Evolutionary conservation across 2,329 filamentous ascomycete species (phyloP).

Genomic region (Fusarium virguliforme): DNA sequence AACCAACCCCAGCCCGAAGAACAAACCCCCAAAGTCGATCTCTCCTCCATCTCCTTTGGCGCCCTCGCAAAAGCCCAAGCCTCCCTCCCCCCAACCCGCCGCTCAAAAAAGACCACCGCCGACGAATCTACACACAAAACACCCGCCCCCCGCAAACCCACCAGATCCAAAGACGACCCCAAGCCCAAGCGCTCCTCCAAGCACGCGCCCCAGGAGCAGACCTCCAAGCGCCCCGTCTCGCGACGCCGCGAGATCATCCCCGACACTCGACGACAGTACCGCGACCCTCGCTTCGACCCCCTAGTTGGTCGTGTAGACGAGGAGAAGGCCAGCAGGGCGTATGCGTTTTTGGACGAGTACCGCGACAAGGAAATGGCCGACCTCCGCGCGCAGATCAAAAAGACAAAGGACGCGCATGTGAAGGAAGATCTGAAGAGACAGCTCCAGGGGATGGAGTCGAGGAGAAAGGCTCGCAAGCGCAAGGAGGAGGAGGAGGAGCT

Average conservation of each 20-base stretch:
- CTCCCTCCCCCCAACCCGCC: conserved; percentile 64
- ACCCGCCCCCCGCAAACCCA: conserved; percentile 54
- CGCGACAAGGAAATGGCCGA: conserved; percentile 85
- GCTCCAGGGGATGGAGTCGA: conserved; percentile 84
- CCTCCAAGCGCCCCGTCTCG: conserved; percentile 87
- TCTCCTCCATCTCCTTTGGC: conserved; percentile 84
- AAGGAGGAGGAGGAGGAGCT: conserved; percentile 81
- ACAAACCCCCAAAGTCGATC: conserved; percentile 59
- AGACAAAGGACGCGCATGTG: conserved; percentile 74
- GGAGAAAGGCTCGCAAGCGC: conserved; percentile 78
- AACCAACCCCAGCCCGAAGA: conserved; percentile 47
- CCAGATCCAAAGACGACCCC: conserved; percentile 53
- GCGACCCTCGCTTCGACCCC: conserved; percentile 92
- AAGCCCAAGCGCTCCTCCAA: conserved; percentile 74
- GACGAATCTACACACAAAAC: conserved; percentile 47
- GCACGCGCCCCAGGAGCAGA: conserved; percentile 88
- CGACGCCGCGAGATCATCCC: conserved; percentile 82
- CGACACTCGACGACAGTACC: conserved; percentile 70
- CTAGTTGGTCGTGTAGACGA: conserved; percentile 69
- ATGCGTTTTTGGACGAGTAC: conserved; percentile 91
- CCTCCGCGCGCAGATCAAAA: conserved; percentile 77
- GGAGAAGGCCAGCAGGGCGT: conserved; percentile 77
- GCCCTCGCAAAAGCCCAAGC: conserved; percentile 91
- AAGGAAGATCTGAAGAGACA: conserved; percentile 81
- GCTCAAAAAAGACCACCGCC: conserved; percentile 50